A percentile compares a stretch with the other conserved stretches of the same genome.
phyloP scores from a whole-genome alignment of 23 red algal genomes.

The Gracilaria caudata region DNA sequence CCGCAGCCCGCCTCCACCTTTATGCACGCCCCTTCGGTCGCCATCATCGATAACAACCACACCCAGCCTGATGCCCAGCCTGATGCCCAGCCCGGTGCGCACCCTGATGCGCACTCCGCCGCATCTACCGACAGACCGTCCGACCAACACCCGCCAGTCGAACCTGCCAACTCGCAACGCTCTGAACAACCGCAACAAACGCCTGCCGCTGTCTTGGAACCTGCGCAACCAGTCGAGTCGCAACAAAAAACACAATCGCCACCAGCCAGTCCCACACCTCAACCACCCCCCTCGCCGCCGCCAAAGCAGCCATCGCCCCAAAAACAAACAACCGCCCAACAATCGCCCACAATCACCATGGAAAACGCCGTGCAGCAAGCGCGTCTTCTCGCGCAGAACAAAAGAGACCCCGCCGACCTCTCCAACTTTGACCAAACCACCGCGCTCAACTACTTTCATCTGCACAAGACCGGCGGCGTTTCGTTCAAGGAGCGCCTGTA shows the following conservation, averaged over 20 bases:
- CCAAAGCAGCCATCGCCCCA: neutral
- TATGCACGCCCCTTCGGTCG: neutral
- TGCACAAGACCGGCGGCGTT: slow-evolving; percentile 79
- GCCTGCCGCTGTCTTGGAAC: too few relatives aligned
- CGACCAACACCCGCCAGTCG: too few relatives aligned
- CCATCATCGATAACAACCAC: neutral
- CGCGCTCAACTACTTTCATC: slow-evolving; percentile 65
- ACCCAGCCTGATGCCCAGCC: too few relatives aligned
- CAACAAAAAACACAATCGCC: neutral
- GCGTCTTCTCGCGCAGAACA: neutral
- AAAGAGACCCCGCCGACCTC: neutral
- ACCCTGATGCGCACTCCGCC: too few relatives aligned
- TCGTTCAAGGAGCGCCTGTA: slow-evolving; percentile 62
- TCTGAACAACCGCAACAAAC: neutral
- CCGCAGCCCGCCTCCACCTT: neutral
- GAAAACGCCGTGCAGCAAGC: neutral
- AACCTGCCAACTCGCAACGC: too few relatives aligned
- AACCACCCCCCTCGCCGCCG: neutral
- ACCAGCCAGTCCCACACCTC: neutral
- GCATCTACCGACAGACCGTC: too few relatives aligned
- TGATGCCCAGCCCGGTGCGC: too few relatives aligned
- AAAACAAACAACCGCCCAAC: neutral
- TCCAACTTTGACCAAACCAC: slow-evolving; percentile 22
- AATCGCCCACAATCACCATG: neutral
- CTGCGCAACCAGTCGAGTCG: neutral